Evolutionary conservation across 1,284 basidiomycete species (phyloP).

Genomic region (Ganoderma lucidum): DNA sequence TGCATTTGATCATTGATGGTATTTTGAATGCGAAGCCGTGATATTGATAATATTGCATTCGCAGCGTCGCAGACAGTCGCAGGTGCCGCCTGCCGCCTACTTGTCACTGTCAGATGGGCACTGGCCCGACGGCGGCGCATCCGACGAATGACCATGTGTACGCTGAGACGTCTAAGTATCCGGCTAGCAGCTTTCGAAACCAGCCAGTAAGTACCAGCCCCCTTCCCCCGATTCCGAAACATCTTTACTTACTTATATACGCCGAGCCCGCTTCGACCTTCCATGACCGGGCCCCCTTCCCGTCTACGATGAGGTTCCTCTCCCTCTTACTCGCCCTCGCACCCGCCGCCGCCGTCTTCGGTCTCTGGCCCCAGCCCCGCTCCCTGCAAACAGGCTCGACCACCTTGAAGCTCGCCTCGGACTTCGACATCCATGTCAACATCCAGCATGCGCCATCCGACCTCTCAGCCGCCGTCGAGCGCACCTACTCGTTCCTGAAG

Average conservation of each 20-base stretch:
- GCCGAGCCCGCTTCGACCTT: background rate
- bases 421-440: constrained; percentile 51
- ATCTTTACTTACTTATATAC: background rate
- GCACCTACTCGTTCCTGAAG: constrained; percentile 47
- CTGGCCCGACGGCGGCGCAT: background rate
- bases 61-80: background rate
- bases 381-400: constrained; percentile 56
- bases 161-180: background rate
- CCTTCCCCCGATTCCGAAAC: background rate
- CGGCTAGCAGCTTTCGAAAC: background rate
- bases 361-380: constrained; percentile 71
- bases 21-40: constrained; percentile 19
- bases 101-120: constrained; percentile 18
- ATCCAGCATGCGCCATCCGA: constrained; percentile 46
- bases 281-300: background rate
- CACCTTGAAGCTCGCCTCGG: constrained; percentile 55
- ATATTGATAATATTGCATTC: background rate
- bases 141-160: background rate
- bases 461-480: constrained; percentile 51
- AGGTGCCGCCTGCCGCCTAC: background rate
- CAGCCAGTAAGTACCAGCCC: background rate
- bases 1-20: constrained; percentile 22
- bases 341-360: constrained; percentile 26
- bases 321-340: constrained; percentile 16
- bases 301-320: constrained; percentile 22